Evolutionary conservation across 768 basidiomycete genomes (phyloP), one percentile per base, ranked within the genome.

Genomic region (Suillus hirtellus): DNA sequence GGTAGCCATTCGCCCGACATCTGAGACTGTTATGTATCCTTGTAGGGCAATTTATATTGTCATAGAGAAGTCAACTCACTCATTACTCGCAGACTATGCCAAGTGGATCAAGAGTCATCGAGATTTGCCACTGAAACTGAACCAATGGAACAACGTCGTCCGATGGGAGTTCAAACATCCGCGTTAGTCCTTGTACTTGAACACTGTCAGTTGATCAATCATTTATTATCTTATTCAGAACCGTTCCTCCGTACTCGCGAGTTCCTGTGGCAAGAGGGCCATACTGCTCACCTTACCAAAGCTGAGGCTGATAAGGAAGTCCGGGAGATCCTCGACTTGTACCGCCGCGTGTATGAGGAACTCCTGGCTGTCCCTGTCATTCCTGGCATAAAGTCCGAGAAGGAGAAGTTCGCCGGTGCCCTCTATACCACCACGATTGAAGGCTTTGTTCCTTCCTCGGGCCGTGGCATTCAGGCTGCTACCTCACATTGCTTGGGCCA

Each of bases 131-230:
- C 80, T 99, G 70, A 97, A 96, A 76, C 84, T 99, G 54, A 99
- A 99, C 79, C 92, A 98, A 76, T 99, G 97, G 97, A 99, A 99
- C 80, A 95, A 89, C 67, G 95, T 99, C 69, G 97, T 99, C 38
- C 90, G 97, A 63, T 99, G 97, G 97, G 96, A 99, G 76, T 99
- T 99, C 84, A 99, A 99, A 80, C 96, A 96, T 76, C 96, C 96
- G 63, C 96, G 91, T 92, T 65, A 73, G 89, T 78, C 52, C 12
- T 4, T 62, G 64, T 27, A n/a, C 8, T 62, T 31, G 35, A 15
- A 21, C 56, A 1, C 2, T 49, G 10, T 60, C 17, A 0, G 21
- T 44, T 3, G 15, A 64, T 69, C 9, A 12, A 64, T 68, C 9
- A 60, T 21, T 40, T 53, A 15, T 35, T 1, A 40, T 17, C n/a